Base-by-base conservation (phyloP, 768 basidiomycete genomes). In the Tricholoma matsutake region DNA sequence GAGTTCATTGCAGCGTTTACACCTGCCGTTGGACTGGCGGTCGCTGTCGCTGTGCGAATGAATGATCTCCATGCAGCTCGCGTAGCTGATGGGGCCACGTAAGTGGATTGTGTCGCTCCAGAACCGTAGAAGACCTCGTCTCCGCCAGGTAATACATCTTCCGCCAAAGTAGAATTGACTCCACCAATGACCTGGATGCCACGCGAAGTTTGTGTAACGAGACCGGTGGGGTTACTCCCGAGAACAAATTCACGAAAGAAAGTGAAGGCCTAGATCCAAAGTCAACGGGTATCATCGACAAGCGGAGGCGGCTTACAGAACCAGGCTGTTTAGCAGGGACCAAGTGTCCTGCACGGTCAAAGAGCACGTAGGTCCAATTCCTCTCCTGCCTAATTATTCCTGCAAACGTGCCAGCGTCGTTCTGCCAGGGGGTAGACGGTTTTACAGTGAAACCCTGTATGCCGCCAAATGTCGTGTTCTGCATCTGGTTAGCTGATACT, bases 391-490 rank as follows among this genome's bases (percentile, higher is more conserved):
- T 88, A 16, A 91, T 79, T 32, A 89, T 85, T 0, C 89, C 90
- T 0, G 83, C 87, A 58, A 84, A 80, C 57, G 83, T 74, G 11
- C 84, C 83, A 1, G 70, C 67, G 56, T 88, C 86, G 55, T 85
- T 83, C 57, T 72, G 74, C 87, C 88, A 91, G 0, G 85, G 81
- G 0, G 90, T 91, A 2, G 85, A 80, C 0, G 90, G 90, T 60
- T 81, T 78, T 52, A 83, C 78, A 3, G 86, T 85, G 70, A 92
- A 92, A 3, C 90, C 90, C 71, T 84, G 87, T 45, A 86, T 85
- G 6, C 88, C 89, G 25, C 88, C 89, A 64, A 91, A 92, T 0
- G 90, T 90, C 25, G 88, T 89, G 65, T 92, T 92, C 86, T 90
- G 55, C 0, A 47, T 18, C 58, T 58, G 61, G 60, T 66, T 22